These are phyloP conservation scores for Aspergillus eucalypticola DNA, from an alignment of 2,329 filamentous ascomycete species.

Conservation along the genomic window DNA sequence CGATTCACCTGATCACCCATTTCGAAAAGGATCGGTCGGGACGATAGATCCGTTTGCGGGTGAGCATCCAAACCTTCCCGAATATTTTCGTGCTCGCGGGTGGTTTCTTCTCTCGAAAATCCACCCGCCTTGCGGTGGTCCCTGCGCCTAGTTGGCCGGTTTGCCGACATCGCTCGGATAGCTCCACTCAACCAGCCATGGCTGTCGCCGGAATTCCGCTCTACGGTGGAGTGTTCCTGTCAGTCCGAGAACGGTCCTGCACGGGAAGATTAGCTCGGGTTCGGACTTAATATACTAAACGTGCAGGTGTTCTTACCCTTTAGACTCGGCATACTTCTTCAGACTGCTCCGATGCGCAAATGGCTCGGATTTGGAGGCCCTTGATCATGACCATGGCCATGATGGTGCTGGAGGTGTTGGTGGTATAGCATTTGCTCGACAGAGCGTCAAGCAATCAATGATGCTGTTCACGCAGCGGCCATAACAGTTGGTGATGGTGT, in stretches of 20 bases:
- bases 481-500: slow-evolving; percentile 37
- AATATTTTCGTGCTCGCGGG: neutral
- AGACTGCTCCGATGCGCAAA: neutral
- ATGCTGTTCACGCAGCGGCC: slow-evolving; percentile 27
- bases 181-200: neutral
- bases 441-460: neutral
- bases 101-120: neutral
- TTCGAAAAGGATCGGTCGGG: neutral
- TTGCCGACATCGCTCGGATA: slow-evolving; percentile 11
- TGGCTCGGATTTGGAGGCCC: neutral
- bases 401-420: no score
- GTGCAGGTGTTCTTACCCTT: neutral
- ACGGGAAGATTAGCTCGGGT: neutral
- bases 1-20: no score
- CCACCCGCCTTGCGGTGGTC: neutral
- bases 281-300: neutral
- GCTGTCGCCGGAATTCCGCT: neutral
- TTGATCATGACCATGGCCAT: no score
- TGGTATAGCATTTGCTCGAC: neutral
- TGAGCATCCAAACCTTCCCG: neutral
- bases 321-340: neutral
- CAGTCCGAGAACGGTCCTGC: neutral
- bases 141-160: slow-evolving; percentile 7
- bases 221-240: neutral
- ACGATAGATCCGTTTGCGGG: neutral